A percentile compares a stretch with the other conserved stretches of the same genome.
phyloP scores from a whole-genome alignment of 169 alveolate species.

The Plasmodium adleri region DNA sequence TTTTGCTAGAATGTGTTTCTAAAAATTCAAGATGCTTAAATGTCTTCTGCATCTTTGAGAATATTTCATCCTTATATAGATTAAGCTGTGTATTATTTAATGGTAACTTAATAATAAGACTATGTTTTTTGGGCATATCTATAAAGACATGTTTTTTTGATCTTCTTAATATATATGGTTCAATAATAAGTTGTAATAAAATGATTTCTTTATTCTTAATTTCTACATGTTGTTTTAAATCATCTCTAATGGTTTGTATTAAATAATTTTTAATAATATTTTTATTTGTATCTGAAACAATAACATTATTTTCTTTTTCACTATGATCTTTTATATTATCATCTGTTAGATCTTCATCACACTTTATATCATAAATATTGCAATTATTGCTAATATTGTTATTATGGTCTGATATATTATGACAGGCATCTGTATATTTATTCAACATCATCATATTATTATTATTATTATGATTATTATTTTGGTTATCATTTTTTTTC shows the following conservation, averaged over 20 bases:
- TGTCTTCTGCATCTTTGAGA: slow-evolving; percentile 61
- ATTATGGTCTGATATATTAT: background rate
- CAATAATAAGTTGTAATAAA: slow-evolving; percentile 86
- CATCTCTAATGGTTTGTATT: slow-evolving; percentile 39
- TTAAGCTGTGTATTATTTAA: slow-evolving; percentile 79
- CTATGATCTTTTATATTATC: background rate
- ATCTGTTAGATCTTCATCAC: background rate
- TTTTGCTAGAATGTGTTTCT: slow-evolving; percentile 35
- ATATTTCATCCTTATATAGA: slow-evolving; percentile 79
- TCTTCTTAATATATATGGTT: slow-evolving; percentile 92
- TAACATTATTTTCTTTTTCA: background rate
- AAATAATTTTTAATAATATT: slow-evolving; percentile 44
- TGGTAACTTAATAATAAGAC: slow-evolving; percentile 78
- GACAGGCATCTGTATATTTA: no score
- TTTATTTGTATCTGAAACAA: background rate
- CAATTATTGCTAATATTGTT: background rate
- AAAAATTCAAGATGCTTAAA: slow-evolving; percentile 63
- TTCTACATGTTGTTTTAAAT: slow-evolving; percentile 31
- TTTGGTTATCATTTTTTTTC: no score
- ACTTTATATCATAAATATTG: slow-evolving; percentile 22
- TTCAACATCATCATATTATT: no score
- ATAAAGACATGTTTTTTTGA: slow-evolving; percentile 89
- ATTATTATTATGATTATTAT: no score
- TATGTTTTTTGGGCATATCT: slow-evolving; percentile 88
- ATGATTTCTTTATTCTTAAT: slow-evolving; percentile 55